These are phyloP conservation scores for Aspergillus saccharolyticus DNA, from an alignment of 495 filamentous ascomycete genomes.

Conservation along the genomic window DNA sequence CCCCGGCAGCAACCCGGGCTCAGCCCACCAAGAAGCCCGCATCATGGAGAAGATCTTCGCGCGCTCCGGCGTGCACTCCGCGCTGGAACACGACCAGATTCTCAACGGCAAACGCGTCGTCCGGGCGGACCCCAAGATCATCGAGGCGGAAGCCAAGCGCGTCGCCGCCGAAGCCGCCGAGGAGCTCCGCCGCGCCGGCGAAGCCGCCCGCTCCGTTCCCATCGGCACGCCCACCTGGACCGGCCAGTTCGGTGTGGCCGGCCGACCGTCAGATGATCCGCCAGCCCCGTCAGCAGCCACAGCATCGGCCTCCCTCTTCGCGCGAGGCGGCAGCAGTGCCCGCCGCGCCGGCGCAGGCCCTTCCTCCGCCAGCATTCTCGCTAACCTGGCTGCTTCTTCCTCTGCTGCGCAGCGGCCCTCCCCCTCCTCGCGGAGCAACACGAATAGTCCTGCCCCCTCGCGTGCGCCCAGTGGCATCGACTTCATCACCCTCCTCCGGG, in stretches of 20 bases:
- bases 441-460: slow-evolving; percentile 20
- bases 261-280: slow-evolving; percentile 48
- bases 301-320: slow-evolving; percentile 10
- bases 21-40: slow-evolving; percentile 49
- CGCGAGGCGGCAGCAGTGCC: slow-evolving; percentile 27
- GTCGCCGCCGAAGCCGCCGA: slow-evolving; percentile 73
- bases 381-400: slow-evolving; percentile 42
- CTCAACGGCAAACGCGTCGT: slow-evolving; percentile 62
- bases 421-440: slow-evolving; percentile 30
- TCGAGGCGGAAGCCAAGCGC: slow-evolving; percentile 73
- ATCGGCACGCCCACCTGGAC: slow-evolving; percentile 94
- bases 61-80: slow-evolving; percentile 73
- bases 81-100: slow-evolving; percentile 85
- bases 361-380: slow-evolving; percentile 54
- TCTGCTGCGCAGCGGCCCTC: slow-evolving; percentile 19
- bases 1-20: slow-evolving; percentile 25
- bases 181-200: slow-evolving; percentile 65
- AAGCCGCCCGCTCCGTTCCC: slow-evolving; percentile 63
- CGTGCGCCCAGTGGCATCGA: slow-evolving; percentile 40
- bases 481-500: slow-evolving; percentile 68
- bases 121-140: slow-evolving; percentile 62
- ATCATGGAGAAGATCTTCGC: slow-evolving; percentile 86
- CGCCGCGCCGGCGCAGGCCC: slow-evolving; percentile 38
- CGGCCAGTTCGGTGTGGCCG: slow-evolving; percentile 70
- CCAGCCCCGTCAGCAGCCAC: too few relatives aligned